phyloP scores from a whole-genome alignment of 257 asterid genomes.

The Jasminum sambac region DNA sequence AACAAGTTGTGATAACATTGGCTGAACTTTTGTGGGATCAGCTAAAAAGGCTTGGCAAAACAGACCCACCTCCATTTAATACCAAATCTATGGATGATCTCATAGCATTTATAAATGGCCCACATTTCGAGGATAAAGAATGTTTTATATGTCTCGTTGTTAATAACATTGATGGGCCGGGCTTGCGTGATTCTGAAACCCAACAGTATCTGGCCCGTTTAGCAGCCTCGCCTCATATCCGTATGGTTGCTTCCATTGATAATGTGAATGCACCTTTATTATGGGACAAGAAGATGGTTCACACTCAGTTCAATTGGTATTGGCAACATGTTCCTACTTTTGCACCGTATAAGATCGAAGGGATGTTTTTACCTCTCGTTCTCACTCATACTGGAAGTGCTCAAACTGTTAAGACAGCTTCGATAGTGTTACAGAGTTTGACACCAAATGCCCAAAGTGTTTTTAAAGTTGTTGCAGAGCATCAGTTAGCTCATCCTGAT shows the following conservation, averaged over 20 bases:
- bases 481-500: slow-evolving; percentile 78
- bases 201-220: slow-evolving; percentile 82
- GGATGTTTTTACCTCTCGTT: no score
- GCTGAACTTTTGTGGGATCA: slow-evolving; percentile 88
- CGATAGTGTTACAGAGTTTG: slow-evolving; percentile 88
- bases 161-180: slow-evolving; percentile 90
- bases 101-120: slow-evolving; percentile 65
- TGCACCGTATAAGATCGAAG: slow-evolving; percentile 86
- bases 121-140: slow-evolving; percentile 53
- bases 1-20: slow-evolving; percentile 75
- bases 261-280: slow-evolving; percentile 91
- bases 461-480: slow-evolving; percentile 75
- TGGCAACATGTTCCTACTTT: slow-evolving; percentile 95
- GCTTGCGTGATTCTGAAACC: slow-evolving; percentile 76
- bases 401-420: slow-evolving; percentile 85
- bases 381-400: slow-evolving; percentile 68
- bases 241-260: slow-evolving; percentile 82
- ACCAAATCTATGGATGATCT: slow-evolving; percentile 80
- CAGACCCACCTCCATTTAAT: slow-evolving; percentile 59
- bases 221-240: slow-evolving; percentile 83
- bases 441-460: slow-evolving; percentile 94
- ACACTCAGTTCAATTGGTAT: slow-evolving; percentile 97
- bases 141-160: slow-evolving; percentile 63
- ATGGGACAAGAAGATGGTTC: slow-evolving; percentile 98
- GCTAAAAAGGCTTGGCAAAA: slow-evolving; percentile 52